These are phyloP conservation scores for Ophiocordyceps sinensis DNA, from an alignment of 2,329 filamentous ascomycete genomes.

Conservation along the genomic window DNA sequence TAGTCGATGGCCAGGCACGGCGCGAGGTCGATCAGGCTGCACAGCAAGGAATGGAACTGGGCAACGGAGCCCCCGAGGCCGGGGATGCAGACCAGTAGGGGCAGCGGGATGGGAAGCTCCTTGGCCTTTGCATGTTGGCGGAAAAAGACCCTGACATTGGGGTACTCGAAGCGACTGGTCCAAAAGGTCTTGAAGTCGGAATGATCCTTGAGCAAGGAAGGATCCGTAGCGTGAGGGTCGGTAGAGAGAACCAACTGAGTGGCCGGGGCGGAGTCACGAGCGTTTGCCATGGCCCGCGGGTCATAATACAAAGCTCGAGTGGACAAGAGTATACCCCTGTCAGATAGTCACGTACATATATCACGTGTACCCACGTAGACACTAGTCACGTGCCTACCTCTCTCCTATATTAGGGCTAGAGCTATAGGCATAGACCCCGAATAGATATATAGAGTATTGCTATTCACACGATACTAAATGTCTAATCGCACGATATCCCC, in stretches of 20 bases:
- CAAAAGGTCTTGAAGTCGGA: constrained; percentile 57
- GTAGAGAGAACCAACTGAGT: constrained; percentile 2
- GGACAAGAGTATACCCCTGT: too few species aligned
- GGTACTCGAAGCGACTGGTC: constrained; percentile 58
- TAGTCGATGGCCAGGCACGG: constrained; percentile 76
- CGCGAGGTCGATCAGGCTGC: constrained; percentile 67
- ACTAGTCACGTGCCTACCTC: too few species aligned
- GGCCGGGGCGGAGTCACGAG: neutral
- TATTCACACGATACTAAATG: too few species aligned
- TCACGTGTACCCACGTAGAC: too few species aligned
- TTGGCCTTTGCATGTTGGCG: constrained; percentile 68
- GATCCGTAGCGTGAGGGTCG: constrained; percentile 47
- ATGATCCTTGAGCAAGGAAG: constrained; percentile 65
- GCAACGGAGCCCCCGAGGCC: constrained; percentile 84
- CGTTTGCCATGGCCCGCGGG: constrained; percentile 1
- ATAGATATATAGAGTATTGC: too few species aligned
- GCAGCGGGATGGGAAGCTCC: constrained; percentile 65
- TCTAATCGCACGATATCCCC: too few species aligned
- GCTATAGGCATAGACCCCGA: too few species aligned
- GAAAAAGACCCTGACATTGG: constrained; percentile 69
- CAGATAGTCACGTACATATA: too few species aligned
- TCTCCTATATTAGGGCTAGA: too few species aligned
- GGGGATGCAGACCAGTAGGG: constrained; percentile 81
- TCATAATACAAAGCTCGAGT: neutral
- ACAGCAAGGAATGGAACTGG: constrained; percentile 72